Evolutionary conservation across 75 land plant genomes (phyloP), one percentile per base, ranked within the genome.

Genomic region (Picea sitchensis): DNA sequence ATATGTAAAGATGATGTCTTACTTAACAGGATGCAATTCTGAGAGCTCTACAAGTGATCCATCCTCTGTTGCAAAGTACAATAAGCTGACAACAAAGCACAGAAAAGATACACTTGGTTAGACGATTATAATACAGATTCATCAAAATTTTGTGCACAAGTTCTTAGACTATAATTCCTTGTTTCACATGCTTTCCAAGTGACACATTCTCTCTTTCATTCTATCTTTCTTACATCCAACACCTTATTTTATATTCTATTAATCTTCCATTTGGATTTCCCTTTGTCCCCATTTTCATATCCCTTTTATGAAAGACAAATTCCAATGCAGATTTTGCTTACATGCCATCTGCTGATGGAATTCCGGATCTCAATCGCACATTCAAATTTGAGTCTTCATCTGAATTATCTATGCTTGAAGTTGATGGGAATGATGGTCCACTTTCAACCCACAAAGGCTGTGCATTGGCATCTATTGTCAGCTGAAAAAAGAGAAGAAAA

Each of bases 371-470:
- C 13, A 89, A 77, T 56, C 38, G 77, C 14, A 78, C 20, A 9
- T 14, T 56, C 31, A 76, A 78, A 58, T 58, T 76, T 73, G 85
- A 73, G 30, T 86, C 87, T 74, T 65, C 54, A 65, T 84, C 84
- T 76, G 36, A 44, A 65, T 34, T 36, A 62, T n/a, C 30, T 58
- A 76, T 61, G 65, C 59, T 80, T 80, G 26, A 5, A 14, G 44
- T 54, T 58, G 79, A 57, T 59, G 80, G 69, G 58, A 61, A 3
- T 60, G 59, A 23, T 21, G 81, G 88, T 14, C 21, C 79, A 60
- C 77, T 62, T 56, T 89, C 90, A 7, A 80, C 76, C 95, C 95
- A 93, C 65, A 82, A 58, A 61, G 92, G 90, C 31, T 89, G 91
- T 21, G 89, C 78, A 41, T 77, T 87, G 57, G 85, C 92, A 80